Evolutionary conservation across 2,329 filamentous ascomycete genomes (phyloP).

Genomic region (Stagonosporopsis tanaceti): DNA sequence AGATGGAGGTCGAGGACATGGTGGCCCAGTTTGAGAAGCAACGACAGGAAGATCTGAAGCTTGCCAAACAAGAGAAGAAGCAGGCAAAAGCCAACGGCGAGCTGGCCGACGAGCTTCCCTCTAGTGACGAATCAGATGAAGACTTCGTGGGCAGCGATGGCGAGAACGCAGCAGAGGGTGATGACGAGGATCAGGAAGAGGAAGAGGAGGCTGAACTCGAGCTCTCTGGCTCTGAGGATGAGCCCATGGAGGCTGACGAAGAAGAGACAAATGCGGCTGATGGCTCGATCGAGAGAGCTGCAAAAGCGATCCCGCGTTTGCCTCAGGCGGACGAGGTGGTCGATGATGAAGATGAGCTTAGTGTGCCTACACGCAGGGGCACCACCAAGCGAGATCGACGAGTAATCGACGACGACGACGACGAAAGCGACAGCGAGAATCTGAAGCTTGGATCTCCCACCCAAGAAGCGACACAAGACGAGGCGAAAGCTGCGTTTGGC

Average conservation of each 20-base stretch:
- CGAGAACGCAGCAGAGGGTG: conserved; percentile 52
- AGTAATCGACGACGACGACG: conserved; percentile 73
- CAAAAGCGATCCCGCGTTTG: conserved; percentile 42
- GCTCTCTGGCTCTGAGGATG: conserved; percentile 40
- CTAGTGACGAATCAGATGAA: conserved; percentile 65
- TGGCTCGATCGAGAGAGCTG: conserved; percentile 51
- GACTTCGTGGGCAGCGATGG: conserved; percentile 57
- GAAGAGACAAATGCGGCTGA: conserved; percentile 4
- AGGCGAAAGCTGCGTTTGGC: conserved; percentile 51
- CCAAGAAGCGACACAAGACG: conserved; percentile 38
- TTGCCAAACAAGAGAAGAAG: conserved; percentile 79
- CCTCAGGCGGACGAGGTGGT: conserved; percentile 47
- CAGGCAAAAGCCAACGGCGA: conserved; percentile 70
- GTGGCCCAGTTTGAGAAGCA: conserved; percentile 74
- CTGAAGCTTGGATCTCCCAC: conserved; percentile 28
- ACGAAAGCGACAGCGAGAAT: conserved; percentile 41
- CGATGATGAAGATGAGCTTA: conserved; percentile 54
- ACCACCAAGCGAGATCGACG: conserved; percentile 58
- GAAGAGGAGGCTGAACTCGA: conserved; percentile 38
- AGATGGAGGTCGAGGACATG: conserved; percentile 85
- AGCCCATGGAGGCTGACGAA: conserved; percentile 36
- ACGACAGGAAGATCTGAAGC: conserved; percentile 77
- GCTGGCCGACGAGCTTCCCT: conserved; percentile 54
- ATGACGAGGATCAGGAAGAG: conserved; percentile 49
- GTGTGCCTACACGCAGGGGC: conserved; percentile 61